phyloP scores from a whole-genome alignment of 495 filamentous ascomycete species.

The Aspergillus panamensis region DNA sequence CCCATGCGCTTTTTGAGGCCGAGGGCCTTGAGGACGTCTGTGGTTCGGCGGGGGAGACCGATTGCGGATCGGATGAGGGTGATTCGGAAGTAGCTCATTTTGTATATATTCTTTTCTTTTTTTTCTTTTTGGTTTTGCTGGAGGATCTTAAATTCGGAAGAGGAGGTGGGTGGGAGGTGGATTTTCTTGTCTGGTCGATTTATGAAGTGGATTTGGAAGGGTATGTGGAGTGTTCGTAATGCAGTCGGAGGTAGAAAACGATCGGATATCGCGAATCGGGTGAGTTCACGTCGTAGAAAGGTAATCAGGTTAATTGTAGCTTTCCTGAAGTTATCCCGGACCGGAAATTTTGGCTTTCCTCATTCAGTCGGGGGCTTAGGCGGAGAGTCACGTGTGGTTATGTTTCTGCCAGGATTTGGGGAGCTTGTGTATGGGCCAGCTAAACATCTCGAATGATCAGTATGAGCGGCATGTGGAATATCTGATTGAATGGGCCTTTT shows the following conservation, averaged over 20 bases:
- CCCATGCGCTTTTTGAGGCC: slow-evolving; percentile 83
- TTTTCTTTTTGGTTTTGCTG: neutral
- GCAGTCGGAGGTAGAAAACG: too few relatives aligned
- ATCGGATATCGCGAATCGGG: too few relatives aligned
- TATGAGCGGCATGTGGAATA: neutral
- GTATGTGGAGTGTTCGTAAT: too few relatives aligned
- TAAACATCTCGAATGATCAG: neutral
- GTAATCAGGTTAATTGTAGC: too few relatives aligned
- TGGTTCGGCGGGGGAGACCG: slow-evolving; percentile 78
- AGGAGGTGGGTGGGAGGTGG: neutral
- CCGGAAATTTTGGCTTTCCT: slow-evolving; percentile 23
- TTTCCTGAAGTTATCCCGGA: slow-evolving; percentile 2
- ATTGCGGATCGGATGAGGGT: slow-evolving; percentile 91
- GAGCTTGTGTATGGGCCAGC: neutral
- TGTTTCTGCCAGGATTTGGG: slow-evolving; percentile 22
- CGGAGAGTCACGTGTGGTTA: slow-evolving; percentile 25
- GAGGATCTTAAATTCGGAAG: neutral
- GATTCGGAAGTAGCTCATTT: slow-evolving; percentile 91
- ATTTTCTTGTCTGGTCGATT: too few relatives aligned
- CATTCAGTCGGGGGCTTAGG: slow-evolving; percentile 16
- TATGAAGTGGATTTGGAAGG: neutral
- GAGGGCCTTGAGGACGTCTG: slow-evolving; percentile 81
- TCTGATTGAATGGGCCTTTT: neutral
- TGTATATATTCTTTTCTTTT: slow-evolving; percentile 18
- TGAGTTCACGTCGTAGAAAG: too few relatives aligned